Percentiles rank a stretch among this genome's conserved stretches.
Conservation (phyloP, 768 basidiomycete species). For the Dendrothele bispora region DNA sequence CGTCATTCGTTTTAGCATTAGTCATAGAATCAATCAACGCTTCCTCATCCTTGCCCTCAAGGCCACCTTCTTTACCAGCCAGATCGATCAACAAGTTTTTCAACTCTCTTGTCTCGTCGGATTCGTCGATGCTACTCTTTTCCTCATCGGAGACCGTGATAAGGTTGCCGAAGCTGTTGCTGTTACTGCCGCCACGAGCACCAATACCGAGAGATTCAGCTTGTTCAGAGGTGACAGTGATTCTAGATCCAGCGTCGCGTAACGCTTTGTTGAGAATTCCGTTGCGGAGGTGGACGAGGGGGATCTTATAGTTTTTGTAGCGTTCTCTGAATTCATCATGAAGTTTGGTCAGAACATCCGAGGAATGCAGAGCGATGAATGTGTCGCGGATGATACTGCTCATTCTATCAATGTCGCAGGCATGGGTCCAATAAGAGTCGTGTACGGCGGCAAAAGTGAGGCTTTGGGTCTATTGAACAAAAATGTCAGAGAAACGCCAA, state of each 20-base stretch:
- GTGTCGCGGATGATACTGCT: slow-evolving; percentile 86
- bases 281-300: slow-evolving; percentile 47
- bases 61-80: slow-evolving; percentile 11
- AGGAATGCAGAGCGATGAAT: slow-evolving; percentile 90
- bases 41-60: slow-evolving; percentile 9
- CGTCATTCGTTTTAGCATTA: too few relatives aligned
- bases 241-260: slow-evolving; percentile 41
- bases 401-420: slow-evolving; percentile 84
- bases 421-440: slow-evolving; percentile 99
- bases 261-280: slow-evolving; percentile 40
- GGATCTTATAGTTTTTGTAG: slow-evolving; percentile 72
- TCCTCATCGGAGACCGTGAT: slow-evolving; percentile 38
- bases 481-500: slow-evolving; percentile 5
- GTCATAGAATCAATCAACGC: slow-evolving; percentile 6
- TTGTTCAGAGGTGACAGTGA: slow-evolving; percentile 41
- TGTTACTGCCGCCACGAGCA: too few relatives aligned
- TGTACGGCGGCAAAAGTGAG: slow-evolving; percentile 95
- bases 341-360: slow-evolving; percentile 76
- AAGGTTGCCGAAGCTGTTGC: too few relatives aligned
- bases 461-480: slow-evolving; percentile 51
- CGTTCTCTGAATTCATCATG: slow-evolving; percentile 77
- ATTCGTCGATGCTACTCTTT: slow-evolving; percentile 29
- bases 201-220: slow-evolving; percentile 32
- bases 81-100: slow-evolving; percentile 2
- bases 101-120: slow-evolving; percentile 18